Evolutionary conservation across 129 eudicot genomes (phyloP), one percentile per base, ranked within the genome.

Genomic region (Ambrosia artemisiifolia): DNA sequence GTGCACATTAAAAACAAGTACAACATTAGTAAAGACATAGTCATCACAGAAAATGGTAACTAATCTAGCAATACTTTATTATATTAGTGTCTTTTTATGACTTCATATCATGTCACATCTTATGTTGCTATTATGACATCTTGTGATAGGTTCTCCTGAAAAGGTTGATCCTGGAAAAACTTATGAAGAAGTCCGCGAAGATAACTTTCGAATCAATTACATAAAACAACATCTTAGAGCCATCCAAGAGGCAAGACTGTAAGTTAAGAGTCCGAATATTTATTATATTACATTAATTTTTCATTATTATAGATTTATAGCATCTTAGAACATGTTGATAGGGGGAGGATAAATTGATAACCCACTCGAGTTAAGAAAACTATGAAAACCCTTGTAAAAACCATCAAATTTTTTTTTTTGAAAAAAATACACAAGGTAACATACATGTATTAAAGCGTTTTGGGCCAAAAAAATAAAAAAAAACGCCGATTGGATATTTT

Each of bases 11-110:
- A 40, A 34, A 48, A 32, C 5, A 51, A 16, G 13, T 77, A 77
- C 66, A 0, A 30, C 3, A 54, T 77, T 20, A 11, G 33, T 17
- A 77, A 62, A 11, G 9, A 51, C n/a, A 14, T 70, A 24, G 5
- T 77, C 20, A 40, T 77, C 38, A 77, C 81, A 8, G 76, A 77
- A 8, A 77, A 77, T 38, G 81, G 81, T 77, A 24, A 24, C 28
- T 24, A 69, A 59, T n/a, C n/a, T n/a, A 28, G 30, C 3, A 56
- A 18, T 53, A 18, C 1, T 19, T 20, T 19, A 55, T 7, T 7
- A 10, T 55, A 3, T 55, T 9, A 2, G 13, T 20, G 24, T 55
- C 3, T 8, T 19, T 8, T 18, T 55, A 20, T 11, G 3, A 36
- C 44, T 40, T 36, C 64, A 24, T 57, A 36, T 57, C 11, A 11